Conservation (phyloP, 73 alveolate species). For the Tetrahymena malaccensis region DNA sequence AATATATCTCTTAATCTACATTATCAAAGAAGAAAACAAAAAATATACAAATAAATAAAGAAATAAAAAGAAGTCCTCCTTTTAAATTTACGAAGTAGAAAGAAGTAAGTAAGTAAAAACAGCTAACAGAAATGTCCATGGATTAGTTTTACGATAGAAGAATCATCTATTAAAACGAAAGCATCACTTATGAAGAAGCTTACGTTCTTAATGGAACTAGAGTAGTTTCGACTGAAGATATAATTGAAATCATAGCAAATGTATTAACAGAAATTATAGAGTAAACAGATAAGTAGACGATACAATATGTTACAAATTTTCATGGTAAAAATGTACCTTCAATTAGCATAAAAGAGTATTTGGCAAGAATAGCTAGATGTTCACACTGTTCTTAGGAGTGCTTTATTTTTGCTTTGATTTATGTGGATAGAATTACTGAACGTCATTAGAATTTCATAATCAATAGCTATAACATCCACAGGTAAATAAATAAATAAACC, state of each 20-base stretch:
- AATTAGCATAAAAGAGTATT: constrained; percentile 44
- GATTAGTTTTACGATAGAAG: neutral
- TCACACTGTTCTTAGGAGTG: constrained; percentile 47
- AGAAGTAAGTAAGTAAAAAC: neutral
- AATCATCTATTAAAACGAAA: neutral
- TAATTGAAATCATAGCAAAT: neutral
- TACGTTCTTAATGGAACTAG: neutral
- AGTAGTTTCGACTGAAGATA: neutral
- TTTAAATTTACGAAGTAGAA: neutral
- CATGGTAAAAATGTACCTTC: constrained; percentile 43
- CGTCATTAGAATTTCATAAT: constrained; percentile 23
- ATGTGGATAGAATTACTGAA: constrained; percentile 52
- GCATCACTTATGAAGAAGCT: neutral
- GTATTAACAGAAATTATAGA: neutral
- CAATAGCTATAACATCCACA: constrained; percentile 39
- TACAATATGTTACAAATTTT: constrained; percentile 2
- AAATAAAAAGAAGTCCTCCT: neutral
- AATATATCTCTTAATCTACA: neutral
- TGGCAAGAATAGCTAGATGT: constrained; percentile 53
- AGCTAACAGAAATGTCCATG: neutral
- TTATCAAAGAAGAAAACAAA: neutral
- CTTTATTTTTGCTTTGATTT: constrained; percentile 51
- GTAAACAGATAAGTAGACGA: neutral
- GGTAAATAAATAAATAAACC: constrained; percentile 21
- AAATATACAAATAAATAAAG: neutral